A percentile compares a stretch with the other conserved stretches of the same genome.
Conservation (phyloP, 83 land plant genomes). For the Picea mariana region DNA sequence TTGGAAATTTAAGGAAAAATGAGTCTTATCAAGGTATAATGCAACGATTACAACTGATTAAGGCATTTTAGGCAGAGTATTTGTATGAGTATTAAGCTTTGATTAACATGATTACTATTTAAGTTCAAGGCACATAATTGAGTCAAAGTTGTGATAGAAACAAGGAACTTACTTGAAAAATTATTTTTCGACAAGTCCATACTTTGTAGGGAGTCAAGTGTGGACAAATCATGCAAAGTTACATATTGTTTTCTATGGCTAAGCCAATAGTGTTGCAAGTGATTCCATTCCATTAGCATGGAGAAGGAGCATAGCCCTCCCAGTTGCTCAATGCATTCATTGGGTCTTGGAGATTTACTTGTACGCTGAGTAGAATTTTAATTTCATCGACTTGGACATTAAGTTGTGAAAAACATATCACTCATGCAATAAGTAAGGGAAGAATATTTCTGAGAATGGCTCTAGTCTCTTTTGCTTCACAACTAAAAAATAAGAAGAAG, state of each 20-base stretch:
- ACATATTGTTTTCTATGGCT: constrained; percentile 38
- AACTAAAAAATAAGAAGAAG: too few species aligned
- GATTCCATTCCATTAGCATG: constrained; percentile 48
- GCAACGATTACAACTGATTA: constrained; percentile 29
- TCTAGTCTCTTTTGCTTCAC: too few species aligned
- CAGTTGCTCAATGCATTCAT: background rate
- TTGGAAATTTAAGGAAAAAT: constrained; percentile 4
- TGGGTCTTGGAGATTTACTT: background rate
- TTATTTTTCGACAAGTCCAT: constrained; percentile 53
- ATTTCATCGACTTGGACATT: too few species aligned
- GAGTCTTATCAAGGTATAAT: constrained; percentile 29
- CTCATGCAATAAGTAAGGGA: too few species aligned
- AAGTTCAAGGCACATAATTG: constrained; percentile 46
- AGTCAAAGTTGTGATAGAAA: constrained; percentile 42
- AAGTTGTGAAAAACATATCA: too few species aligned
- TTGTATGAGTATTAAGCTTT: constrained; percentile 43
- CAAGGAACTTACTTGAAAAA: constrained; percentile 53
- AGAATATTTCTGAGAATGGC: too few species aligned
- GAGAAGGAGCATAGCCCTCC: background rate
- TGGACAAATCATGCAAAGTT: constrained; percentile 40
- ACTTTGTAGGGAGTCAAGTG: constrained; percentile 25
- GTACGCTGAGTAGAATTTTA: too few species aligned
- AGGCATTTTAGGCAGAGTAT: constrained; percentile 35
- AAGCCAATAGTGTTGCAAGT: constrained; percentile 28
- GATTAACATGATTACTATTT: constrained; percentile 43